phyloP scores from a whole-genome alignment of 257 asterid species.

The Lithospermum erythrorhizon region DNA sequence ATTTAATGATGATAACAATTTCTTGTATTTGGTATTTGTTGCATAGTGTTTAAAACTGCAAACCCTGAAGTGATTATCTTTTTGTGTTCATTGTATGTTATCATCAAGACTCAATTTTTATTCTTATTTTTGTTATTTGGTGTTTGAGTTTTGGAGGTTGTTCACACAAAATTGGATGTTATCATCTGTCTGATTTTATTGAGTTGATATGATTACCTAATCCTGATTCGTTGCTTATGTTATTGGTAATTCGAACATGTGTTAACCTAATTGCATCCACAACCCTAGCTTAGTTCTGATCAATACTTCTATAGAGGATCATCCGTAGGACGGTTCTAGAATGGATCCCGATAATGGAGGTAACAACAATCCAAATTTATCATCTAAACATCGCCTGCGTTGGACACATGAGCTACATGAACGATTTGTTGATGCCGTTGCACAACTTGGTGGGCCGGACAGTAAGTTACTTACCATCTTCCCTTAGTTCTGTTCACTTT shows the following conservation, averaged over 20 bases:
- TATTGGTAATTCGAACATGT: background rate
- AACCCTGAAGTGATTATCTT: background rate
- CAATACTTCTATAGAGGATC: slow-evolving; percentile 24
- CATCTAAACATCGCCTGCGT: slow-evolving; percentile 90
- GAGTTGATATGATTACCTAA: background rate
- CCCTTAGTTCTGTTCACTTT: background rate
- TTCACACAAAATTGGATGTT: too few species aligned
- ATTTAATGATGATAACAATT: too few species aligned
- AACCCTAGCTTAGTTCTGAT: slow-evolving; percentile 31
- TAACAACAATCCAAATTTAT: slow-evolving; percentile 49
- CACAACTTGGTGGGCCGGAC: slow-evolving; percentile 98
- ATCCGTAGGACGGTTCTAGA: slow-evolving; percentile 15
- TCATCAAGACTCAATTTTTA: background rate
- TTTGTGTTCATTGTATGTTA: background rate
- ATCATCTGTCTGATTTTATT: too few species aligned
- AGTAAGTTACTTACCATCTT: slow-evolving; percentile 39
- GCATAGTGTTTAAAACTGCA: background rate
- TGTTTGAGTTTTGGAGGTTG: too few species aligned
- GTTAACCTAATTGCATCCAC: background rate
- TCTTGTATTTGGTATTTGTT: too few species aligned
- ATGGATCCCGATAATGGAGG: slow-evolving; percentile 56
- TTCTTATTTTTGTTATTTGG: background rate
- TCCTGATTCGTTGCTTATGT: background rate
- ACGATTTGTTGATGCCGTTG: slow-evolving; percentile 90
- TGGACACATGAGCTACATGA: slow-evolving; percentile 98